Conservation (phyloP, 495 filamentous ascomycete species). For the Beverwykella pulmonaria region DNA sequence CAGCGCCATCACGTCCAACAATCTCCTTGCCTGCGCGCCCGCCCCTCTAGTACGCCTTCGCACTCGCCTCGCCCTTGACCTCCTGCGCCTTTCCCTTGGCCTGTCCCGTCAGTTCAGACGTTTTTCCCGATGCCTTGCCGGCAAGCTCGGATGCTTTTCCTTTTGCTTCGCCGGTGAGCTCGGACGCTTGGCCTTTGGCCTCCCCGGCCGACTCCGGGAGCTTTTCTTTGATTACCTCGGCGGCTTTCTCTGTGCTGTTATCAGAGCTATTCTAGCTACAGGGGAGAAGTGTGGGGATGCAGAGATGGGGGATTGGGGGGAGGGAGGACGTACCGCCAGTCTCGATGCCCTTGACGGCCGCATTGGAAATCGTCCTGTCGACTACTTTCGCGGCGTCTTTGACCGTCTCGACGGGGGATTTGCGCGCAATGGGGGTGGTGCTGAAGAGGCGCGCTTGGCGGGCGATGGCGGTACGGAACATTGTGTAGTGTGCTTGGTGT, state of each 20-base stretch:
- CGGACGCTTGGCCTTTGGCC: conserved; percentile 49
- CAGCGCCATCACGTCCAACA: neutral
- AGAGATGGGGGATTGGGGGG: neutral
- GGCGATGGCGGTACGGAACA: conserved; percentile 39
- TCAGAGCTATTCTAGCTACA: too few relatives aligned
- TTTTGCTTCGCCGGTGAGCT: conserved; percentile 52
- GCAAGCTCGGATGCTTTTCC: conserved; percentile 43
- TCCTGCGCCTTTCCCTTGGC: conserved; percentile 39
- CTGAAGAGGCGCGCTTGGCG: conserved; percentile 46
- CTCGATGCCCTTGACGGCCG: conserved; percentile 64
- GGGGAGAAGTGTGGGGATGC: too few relatives aligned
- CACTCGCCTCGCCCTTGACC: conserved; percentile 42
- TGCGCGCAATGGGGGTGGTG: conserved; percentile 41
- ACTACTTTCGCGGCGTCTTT: conserved; percentile 62
- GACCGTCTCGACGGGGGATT: conserved; percentile 51
- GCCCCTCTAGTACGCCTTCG: conserved; percentile 36
- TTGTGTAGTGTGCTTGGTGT: neutral
- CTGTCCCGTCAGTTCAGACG: conserved; percentile 32
- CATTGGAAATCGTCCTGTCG: conserved; percentile 58
- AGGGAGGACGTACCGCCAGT: conserved; percentile 55
- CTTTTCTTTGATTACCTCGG: conserved; percentile 49
- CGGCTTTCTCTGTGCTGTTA: conserved; percentile 59
- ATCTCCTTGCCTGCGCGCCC: neutral
- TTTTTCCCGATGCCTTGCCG: conserved; percentile 48
- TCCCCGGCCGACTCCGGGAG: conserved; percentile 48